Conservation (phyloP, 2,329 filamentous ascomycete genomes). For the Chaetomiaceae sp. region DNA sequence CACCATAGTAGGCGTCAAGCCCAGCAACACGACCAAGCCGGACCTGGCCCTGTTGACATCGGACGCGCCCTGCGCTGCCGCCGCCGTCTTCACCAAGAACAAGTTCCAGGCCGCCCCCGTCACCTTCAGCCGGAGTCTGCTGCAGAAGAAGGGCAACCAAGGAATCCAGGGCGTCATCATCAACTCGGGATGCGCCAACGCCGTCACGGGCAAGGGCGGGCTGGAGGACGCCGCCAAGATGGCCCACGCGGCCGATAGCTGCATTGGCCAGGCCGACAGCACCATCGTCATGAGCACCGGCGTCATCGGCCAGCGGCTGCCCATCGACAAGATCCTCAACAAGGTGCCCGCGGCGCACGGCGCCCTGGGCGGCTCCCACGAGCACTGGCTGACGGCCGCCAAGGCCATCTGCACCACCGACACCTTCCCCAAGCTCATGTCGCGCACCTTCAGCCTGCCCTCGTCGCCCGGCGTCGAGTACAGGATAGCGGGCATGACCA, state of each 20-base stretch:
- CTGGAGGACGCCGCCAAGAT: constrained; percentile 84
- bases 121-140: constrained; percentile 70
- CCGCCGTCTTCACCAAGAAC: constrained; percentile 96
- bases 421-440: constrained; percentile 94
- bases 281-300: constrained; percentile 99
- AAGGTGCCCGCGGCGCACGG: constrained; percentile 74
- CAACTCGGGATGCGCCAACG: constrained; percentile 96
- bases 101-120: constrained; percentile 97
- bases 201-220: constrained; percentile 87
- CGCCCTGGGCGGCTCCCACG: constrained; percentile 68
- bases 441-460: constrained; percentile 76
- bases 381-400: constrained; percentile 81
- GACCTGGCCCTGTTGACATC: constrained; percentile 88
- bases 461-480: constrained; percentile 73
- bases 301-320: constrained; percentile 90
- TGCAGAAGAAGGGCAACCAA: constrained; percentile 60
- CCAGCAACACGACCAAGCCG: constrained; percentile 83
- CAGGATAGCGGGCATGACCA: constrained; percentile 88
- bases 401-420: constrained; percentile 96
- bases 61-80: constrained; percentile 77
- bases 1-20: constrained; percentile 89
- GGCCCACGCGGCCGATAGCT: constrained; percentile 71
- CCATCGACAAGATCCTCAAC: constrained; percentile 82
- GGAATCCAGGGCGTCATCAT: constrained; percentile 79
- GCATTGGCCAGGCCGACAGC: constrained; percentile 44